These are phyloP conservation scores for Microstegium vimineum DNA, from an alignment of 176 grass and related monocot species.

Conservation along the genomic window DNA sequence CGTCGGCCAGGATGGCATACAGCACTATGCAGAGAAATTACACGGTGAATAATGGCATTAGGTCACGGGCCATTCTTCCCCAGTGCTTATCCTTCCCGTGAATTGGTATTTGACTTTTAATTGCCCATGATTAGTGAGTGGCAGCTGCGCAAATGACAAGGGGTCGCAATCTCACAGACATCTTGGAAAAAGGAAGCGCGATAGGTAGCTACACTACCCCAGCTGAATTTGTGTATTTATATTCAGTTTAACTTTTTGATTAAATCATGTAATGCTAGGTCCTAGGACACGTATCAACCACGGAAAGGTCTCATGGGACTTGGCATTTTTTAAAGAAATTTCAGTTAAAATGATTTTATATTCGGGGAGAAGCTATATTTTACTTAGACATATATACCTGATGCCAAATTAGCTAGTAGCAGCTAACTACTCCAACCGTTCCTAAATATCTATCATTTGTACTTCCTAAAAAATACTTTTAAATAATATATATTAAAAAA, in stretches of 20 bases:
- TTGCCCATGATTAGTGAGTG: slow-evolving; percentile 14
- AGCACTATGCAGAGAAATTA: not conserved
- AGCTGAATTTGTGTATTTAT: not conserved
- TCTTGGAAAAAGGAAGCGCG: slow-evolving; percentile 3
- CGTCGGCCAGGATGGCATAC: not conserved
- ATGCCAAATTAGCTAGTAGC: too few relatives aligned
- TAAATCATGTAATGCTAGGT: not conserved
- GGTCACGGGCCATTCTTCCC: slow-evolving; percentile 33
- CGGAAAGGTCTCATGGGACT: not conserved
- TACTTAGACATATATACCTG: too few relatives aligned
- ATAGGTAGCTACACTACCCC: not conserved
- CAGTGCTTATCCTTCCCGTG: slow-evolving; percentile 26
- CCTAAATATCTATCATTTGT: too few relatives aligned
- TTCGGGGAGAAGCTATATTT: too few relatives aligned
- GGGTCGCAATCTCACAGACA: slow-evolving; percentile 28
- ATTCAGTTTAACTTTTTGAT: not conserved
- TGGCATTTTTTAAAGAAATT: not conserved
- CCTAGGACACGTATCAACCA: slow-evolving; percentile 17
- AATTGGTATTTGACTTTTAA: slow-evolving; percentile 28
- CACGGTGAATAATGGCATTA: slow-evolving; percentile 23
- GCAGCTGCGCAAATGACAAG: slow-evolving; percentile 11
- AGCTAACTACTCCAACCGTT: too few relatives aligned
- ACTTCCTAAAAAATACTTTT: too few relatives aligned
- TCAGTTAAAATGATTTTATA: too few relatives aligned
- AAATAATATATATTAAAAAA: too few relatives aligned